Conservation (phyloP, 768 basidiomycete genomes). For the Leucogyrophana mollusca region DNA sequence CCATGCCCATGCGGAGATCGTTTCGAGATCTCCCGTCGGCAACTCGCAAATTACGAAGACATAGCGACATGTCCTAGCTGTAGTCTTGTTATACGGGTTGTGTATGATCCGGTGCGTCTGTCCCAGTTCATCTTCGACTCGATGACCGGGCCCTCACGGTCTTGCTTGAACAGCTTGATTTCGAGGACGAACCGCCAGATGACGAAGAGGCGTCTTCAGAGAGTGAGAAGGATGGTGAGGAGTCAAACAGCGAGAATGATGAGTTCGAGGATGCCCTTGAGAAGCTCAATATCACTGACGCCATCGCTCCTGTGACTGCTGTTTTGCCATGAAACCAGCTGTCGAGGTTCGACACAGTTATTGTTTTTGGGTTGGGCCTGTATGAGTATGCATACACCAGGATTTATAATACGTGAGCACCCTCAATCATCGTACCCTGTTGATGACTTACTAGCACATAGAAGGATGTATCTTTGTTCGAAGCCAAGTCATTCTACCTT, state of each 20-base stretch:
- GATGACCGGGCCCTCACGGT: slow-evolving; percentile 5
- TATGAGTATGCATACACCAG: no score
- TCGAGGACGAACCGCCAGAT: slow-evolving; percentile 72
- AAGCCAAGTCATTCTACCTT: no score
- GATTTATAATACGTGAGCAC: no score
- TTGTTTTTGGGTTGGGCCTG: no score
- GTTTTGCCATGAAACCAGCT: no score
- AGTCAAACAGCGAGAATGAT: slow-evolving; percentile 40
- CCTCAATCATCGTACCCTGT: no score
- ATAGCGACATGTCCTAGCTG: slow-evolving; percentile 96
- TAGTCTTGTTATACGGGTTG: slow-evolving; percentile 86
- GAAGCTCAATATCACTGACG: slow-evolving; percentile 48
- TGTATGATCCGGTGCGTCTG: slow-evolving; percentile 87
- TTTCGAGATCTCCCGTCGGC: slow-evolving; percentile 88
- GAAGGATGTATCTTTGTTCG: no score
- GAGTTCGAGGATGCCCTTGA: slow-evolving; percentile 68
- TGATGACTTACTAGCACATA: no score
- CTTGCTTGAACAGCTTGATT: slow-evolving; percentile 63
- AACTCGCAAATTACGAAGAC: slow-evolving; percentile 88
- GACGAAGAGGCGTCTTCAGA: slow-evolving; percentile 32
- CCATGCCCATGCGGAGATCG: slow-evolving; percentile 98
- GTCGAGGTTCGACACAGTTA: no score
- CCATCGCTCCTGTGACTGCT: neutral
- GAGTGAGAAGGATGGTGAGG: slow-evolving; percentile 36
- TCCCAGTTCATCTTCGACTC: slow-evolving; percentile 1